Evolutionary conservation across 768 basidiomycete genomes (phyloP).

Genomic region (Tylopilus vinaceipallidus): DNA sequence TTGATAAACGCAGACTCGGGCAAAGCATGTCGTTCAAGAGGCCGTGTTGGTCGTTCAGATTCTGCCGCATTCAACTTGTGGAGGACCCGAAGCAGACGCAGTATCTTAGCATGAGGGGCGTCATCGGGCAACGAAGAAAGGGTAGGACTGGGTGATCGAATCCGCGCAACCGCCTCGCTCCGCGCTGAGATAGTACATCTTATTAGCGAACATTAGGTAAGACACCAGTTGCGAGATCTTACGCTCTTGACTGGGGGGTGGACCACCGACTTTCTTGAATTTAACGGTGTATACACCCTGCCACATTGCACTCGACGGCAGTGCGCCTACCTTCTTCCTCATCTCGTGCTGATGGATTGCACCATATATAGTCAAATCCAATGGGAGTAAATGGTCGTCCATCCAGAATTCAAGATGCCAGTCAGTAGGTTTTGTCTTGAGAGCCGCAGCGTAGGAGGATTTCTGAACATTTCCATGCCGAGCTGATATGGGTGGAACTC

Average conservation of each 20-base stretch:
- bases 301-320: slow-evolving; percentile 78
- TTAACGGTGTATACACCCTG: slow-evolving; percentile 88
- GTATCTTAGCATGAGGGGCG: slow-evolving; percentile 83
- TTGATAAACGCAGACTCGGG: slow-evolving; percentile 90
- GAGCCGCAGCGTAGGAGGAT: slow-evolving; percentile 89
- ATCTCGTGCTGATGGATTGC: slow-evolving; percentile 91
- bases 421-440: slow-evolving; percentile 89
- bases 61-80: slow-evolving; percentile 80
- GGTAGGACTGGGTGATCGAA: slow-evolving; percentile 60
- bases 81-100: slow-evolving; percentile 85
- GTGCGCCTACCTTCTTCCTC: slow-evolving; percentile 64
- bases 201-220: slow-evolving; percentile 5
- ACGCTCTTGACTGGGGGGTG: slow-evolving; percentile 65
- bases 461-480: slow-evolving; percentile 36
- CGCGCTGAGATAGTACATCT: slow-evolving; percentile 26
- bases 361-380: slow-evolving; percentile 94
- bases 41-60: slow-evolving; percentile 50
- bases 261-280: slow-evolving; percentile 89
- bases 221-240: slow-evolving; percentile 23
- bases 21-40: slow-evolving; percentile 56
- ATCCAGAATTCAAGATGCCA: slow-evolving; percentile 98
- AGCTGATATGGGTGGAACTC: slow-evolving; percentile 34
- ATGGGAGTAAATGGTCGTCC: slow-evolving; percentile 79
- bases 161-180: slow-evolving; percentile 44
- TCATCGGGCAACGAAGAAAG: slow-evolving; percentile 83